A percentile compares a stretch with the other conserved stretches of the same genome.
phyloP scores from a whole-genome alignment of 495 filamentous ascomycete species.

The Patellaria atrata region DNA sequence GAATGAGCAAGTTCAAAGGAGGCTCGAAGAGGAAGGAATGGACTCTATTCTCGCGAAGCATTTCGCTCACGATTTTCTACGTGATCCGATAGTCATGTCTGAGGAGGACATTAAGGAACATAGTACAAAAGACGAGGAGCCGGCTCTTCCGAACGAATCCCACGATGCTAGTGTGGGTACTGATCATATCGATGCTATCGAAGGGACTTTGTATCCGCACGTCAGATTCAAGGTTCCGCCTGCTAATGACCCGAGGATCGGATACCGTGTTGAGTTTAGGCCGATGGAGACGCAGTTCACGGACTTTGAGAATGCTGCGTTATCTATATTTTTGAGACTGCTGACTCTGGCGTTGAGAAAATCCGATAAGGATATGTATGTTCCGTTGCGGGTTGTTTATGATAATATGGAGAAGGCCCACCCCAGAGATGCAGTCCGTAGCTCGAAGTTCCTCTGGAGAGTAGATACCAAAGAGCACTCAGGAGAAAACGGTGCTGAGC shows the following conservation, averaged over 20 bases:
- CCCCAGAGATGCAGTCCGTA: background rate
- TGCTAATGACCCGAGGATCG: background rate
- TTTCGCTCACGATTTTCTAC: background rate
- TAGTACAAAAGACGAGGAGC: no score
- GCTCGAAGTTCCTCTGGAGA: conserved; percentile 2
- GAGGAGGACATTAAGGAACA: conserved; percentile 1
- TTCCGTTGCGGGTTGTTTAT: background rate
- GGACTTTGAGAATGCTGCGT: conserved; percentile 6
- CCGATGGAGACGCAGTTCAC: conserved; percentile 3
- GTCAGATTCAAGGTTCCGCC: conserved; percentile 2
- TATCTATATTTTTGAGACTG: conserved; percentile 1
- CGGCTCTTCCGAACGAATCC: no score
- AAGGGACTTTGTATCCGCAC: no score
- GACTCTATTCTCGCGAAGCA: conserved; percentile 1
- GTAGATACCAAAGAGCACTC: no score
- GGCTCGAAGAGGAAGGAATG: conserved; percentile 2
- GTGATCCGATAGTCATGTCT: conserved; percentile 3
- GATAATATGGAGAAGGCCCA: conserved; percentile 3
- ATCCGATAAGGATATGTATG: background rate
- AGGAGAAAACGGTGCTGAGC: no score
- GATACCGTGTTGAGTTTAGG: conserved; percentile 3
- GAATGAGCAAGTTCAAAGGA: no score
- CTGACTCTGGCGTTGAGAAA: background rate
- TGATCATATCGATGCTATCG: no score
- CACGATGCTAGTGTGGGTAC: background rate